These are phyloP conservation scores for Lobosporangium transversale DNA, from an alignment of 192 early-diverging fungal species.

Conservation along the genomic window DNA sequence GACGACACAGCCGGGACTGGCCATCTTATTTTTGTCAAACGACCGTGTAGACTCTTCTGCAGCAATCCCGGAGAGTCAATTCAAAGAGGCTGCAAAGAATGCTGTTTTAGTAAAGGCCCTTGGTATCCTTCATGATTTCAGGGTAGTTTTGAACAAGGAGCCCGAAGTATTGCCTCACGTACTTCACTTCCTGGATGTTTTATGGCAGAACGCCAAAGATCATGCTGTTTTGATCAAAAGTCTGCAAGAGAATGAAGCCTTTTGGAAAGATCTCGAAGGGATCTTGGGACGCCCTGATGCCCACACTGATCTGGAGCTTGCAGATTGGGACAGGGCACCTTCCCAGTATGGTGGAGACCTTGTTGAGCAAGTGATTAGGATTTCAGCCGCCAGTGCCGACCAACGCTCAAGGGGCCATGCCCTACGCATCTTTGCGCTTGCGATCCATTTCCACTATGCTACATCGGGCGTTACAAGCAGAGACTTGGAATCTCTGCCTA, in stretches of 20 bases:
- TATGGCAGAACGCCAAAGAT: constrained; percentile 60
- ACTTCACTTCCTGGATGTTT: constrained; percentile 56
- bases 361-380: constrained; percentile 7
- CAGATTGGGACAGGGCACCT: constrained; percentile 12
- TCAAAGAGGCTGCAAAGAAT: constrained; percentile 33
- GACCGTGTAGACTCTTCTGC: constrained; percentile 33
- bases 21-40: constrained; percentile 48
- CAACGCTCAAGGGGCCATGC: constrained; percentile 29
- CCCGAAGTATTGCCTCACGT: constrained; percentile 56
- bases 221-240: constrained; percentile 49
- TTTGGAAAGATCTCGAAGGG: constrained; percentile 56
- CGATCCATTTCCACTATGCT: constrained; percentile 28
- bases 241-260: constrained; percentile 46
- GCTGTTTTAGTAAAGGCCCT: constrained; percentile 56
- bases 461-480: not conserved
- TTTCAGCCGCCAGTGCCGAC: constrained; percentile 24
- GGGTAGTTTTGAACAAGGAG: constrained; percentile 30
- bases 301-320: constrained; percentile 24
- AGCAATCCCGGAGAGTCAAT: constrained; percentile 19
- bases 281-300: constrained; percentile 37
- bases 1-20: constrained; percentile 57
- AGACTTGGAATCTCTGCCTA: constrained; percentile 22
- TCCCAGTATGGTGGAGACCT: constrained; percentile 13
- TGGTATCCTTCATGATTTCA: constrained; percentile 48
- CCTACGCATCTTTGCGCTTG: constrained; percentile 39